phyloP scores from a whole-genome alignment of 2,329 filamentous ascomycete genomes.

The Hypoxylon sp. region DNA sequence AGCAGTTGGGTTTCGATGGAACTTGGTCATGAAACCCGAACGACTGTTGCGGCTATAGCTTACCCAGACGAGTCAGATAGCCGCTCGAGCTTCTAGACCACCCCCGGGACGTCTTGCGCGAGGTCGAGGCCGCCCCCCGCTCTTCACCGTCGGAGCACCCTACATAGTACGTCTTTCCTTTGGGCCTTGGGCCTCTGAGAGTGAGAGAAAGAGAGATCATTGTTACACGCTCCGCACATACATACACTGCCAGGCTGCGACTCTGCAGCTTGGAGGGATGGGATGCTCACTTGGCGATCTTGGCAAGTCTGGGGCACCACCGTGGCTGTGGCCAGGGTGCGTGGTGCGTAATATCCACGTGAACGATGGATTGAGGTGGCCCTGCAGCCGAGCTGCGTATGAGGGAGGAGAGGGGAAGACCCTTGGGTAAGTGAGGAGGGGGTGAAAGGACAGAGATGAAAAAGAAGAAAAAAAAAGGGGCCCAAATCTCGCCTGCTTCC shows the following conservation, averaged over 20 bases:
- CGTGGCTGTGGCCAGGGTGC: constrained; percentile 26
- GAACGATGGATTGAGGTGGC: constrained; percentile 38
- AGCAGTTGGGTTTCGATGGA: constrained; percentile 17
- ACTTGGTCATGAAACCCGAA: constrained; percentile 27
- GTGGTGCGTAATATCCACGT: constrained; percentile 35
- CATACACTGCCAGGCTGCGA: no score
- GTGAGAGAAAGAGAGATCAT: no score
- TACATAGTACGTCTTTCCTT: constrained; percentile 1
- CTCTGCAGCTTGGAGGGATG: constrained; percentile 35
- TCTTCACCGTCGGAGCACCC: constrained; percentile 12
- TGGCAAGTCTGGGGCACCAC: constrained; percentile 36
- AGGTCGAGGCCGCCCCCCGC: constrained; percentile 32
- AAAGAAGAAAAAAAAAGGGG: constrained; percentile 6
- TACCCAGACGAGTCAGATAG: constrained; percentile 8
- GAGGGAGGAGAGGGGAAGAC: constrained; percentile 26
- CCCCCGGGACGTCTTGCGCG: neutral
- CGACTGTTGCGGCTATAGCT: constrained; percentile 25
- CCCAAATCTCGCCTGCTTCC: constrained; percentile 17
- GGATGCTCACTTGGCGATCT: constrained; percentile 32
- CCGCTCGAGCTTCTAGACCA: constrained; percentile 18
- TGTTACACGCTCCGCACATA: constrained; percentile 35
- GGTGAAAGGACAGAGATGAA: neutral
- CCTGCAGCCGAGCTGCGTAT: constrained; percentile 36
- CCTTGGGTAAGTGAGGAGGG: neutral
- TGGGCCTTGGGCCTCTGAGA: constrained; percentile 15